These are phyloP conservation scores for Lotmaria passim DNA, from an alignment of 208 protist genomes.

Conservation along the genomic window DNA sequence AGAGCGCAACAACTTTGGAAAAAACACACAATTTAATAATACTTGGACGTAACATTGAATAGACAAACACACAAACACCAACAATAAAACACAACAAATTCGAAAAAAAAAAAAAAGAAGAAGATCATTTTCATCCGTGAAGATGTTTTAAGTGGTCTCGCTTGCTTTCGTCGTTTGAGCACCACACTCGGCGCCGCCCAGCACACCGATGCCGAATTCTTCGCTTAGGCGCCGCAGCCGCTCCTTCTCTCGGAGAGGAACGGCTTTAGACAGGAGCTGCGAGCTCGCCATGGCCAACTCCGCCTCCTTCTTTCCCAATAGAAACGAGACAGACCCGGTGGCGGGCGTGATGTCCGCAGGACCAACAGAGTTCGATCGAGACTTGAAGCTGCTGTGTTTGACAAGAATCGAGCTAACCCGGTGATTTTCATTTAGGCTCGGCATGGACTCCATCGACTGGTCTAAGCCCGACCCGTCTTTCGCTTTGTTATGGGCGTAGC, in stretches of 20 bases:
- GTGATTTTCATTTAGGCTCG: not conserved
- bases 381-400: constrained; percentile 23
- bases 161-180: too few relatives aligned
- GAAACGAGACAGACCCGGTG: constrained; percentile 23
- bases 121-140: too few relatives aligned
- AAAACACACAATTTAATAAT: not conserved
- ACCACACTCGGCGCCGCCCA: constrained; percentile 3
- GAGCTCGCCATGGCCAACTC: constrained; percentile 23
- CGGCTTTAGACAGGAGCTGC: constrained; percentile 22
- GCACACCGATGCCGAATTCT: constrained; percentile 9
- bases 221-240: constrained; percentile 7
- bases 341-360: constrained; percentile 3
- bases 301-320: constrained; percentile 26
- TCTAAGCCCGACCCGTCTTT: not conserved
- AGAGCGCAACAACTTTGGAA: not conserved
- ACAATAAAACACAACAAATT: too few relatives aligned
- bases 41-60: too few relatives aligned
- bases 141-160: too few relatives aligned
- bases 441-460: not conserved
- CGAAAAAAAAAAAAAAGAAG: too few relatives aligned
- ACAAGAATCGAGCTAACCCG: constrained; percentile 24
- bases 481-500: not conserved
- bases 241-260: constrained; percentile 11
- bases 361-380: constrained; percentile 5
- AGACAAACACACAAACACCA: too few relatives aligned